phyloP scores from a whole-genome alignment of 371 early-diverging fungal species.

The Rhizomucor miehei region DNA sequence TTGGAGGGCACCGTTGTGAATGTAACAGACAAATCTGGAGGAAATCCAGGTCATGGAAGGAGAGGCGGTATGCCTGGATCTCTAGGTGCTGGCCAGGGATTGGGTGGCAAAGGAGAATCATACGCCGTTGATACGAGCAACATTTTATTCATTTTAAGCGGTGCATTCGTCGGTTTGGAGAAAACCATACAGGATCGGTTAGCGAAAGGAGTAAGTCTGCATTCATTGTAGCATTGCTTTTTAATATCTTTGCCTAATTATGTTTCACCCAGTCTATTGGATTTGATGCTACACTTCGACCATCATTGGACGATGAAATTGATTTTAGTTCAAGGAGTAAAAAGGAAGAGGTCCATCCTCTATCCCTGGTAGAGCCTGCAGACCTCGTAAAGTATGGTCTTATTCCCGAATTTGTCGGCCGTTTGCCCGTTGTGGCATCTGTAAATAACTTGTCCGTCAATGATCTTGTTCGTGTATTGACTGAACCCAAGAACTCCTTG shows the following conservation, averaged over 20 bases:
- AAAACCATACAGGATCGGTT: constrained; percentile 76
- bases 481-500: constrained; percentile 84
- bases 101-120: constrained; percentile 71
- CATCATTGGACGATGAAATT: constrained; percentile 7
- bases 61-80: constrained; percentile 42
- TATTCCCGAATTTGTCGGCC: constrained; percentile 90
- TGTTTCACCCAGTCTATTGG: constrained; percentile 60
- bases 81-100: constrained; percentile 38
- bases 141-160: constrained; percentile 87
- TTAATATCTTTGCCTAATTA: neutral
- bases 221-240: neutral
- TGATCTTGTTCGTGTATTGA: constrained; percentile 75
- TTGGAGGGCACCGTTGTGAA: constrained; percentile 87
- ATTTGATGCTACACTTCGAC: constrained; percentile 61
- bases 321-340: constrained; percentile 3
- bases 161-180: constrained; percentile 90
- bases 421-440: constrained; percentile 85
- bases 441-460: constrained; percentile 68
- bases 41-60: constrained; percentile 35
- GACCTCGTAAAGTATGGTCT: constrained; percentile 87
- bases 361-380: constrained; percentile 69
- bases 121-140: constrained; percentile 89
- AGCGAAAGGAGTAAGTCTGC: constrained; percentile 61
- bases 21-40: constrained; percentile 79
- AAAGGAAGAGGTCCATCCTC: constrained; percentile 2